Percentiles rank a stretch among this genome's conserved stretches.
phyloP scores from a whole-genome alignment of 2,329 filamentous ascomycete genomes.

The Mollisia scopiformis region DNA sequence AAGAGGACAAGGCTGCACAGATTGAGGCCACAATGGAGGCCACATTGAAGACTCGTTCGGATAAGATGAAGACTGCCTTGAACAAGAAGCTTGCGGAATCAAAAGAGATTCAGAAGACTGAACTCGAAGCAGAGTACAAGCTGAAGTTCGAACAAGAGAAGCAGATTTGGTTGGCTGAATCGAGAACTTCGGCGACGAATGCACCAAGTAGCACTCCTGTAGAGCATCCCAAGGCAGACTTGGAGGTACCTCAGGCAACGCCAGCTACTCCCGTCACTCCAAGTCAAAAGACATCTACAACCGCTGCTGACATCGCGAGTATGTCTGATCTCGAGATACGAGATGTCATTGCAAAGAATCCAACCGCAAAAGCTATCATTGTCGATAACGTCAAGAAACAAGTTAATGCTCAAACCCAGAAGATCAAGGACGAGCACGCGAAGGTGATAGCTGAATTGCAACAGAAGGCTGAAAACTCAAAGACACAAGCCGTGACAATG shows the following conservation, averaged over 20 bases:
- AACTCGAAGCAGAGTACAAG: constrained; percentile 48
- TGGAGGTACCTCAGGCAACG: constrained; percentile 4
- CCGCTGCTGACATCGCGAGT: constrained; percentile 32
- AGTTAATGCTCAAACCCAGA: constrained; percentile 60
- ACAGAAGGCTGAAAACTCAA: constrained; percentile 42
- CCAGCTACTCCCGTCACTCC: constrained; percentile 26
- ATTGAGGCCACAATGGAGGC: constrained; percentile 64
- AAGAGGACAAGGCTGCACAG: constrained; percentile 58
- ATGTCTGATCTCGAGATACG: constrained; percentile 59
- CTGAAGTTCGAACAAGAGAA: constrained; percentile 64
- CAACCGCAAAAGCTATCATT: constrained; percentile 46
- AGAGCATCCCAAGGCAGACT: constrained; percentile 44
- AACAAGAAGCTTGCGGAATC: constrained; percentile 68
- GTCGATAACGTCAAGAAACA: constrained; percentile 68
- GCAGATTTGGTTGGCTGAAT: constrained; percentile 62
- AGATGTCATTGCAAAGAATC: constrained; percentile 58
- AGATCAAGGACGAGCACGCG: constrained; percentile 53
- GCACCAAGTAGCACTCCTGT: constrained; percentile 33
- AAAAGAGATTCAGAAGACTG: constrained; percentile 55
- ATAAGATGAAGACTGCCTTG: constrained; percentile 69
- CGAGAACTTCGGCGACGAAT: constrained; percentile 33
- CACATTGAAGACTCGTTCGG: constrained; percentile 66
- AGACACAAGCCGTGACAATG: constrained; percentile 63
- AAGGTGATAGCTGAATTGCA: constrained; percentile 52
- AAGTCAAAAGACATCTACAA: constrained; percentile 18